Evolutionary conservation across 2,329 filamentous ascomycete species (phyloP), one percentile per base, ranked within the genome.

Genomic region (Paecilomyces niveus): DNA sequence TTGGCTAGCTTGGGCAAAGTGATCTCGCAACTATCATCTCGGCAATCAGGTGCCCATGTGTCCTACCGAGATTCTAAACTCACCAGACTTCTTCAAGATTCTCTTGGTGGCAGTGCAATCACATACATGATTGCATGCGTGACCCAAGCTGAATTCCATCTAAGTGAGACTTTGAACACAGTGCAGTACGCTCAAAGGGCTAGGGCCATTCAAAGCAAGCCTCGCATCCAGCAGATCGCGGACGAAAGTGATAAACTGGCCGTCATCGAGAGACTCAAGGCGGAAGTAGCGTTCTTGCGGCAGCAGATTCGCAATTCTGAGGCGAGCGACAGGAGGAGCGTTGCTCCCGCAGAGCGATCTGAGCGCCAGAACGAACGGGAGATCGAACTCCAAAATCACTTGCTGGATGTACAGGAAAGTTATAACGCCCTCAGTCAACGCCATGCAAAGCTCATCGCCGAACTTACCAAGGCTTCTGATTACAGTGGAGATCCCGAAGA

Each of bases 111-210:
- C 3, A 97, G 96, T 71, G 94, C 94, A 35, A 96, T 97, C 71
- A 99, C 94, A 0, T 99, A 97, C 77, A 97, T 99, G 94, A 94
- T 99, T 76, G 94, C 94, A 8, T 99, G 94, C 76, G 92, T 99
- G 31, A 99, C 93, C 0, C 93, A 92, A 0, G 91, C 93, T 13
- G 92, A 97, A 72, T 99, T 99, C 71, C 94, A 99, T 72, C 80
- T 99, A 52, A 97, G 92, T 76, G 94, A 99, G 76, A 97, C 95
- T 0, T 80, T 99, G 59, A 99, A 99, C 73, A 99, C 94, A 0
- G 90, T 99, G 22, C 90, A 97, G 73, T 99, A 99, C 75, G 94
- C 94, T 6, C 94, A 97, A 77, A 86, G 94, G 63, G 95, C 94
- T 62, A 88, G 94, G 63, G 92, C 92, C 1, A 99, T 99, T 61